A percentile compares a stretch with the other conserved stretches of the same genome.
phyloP scores from a whole-genome alignment of 139 green algal species.

The Coelastrella sp. region DNA sequence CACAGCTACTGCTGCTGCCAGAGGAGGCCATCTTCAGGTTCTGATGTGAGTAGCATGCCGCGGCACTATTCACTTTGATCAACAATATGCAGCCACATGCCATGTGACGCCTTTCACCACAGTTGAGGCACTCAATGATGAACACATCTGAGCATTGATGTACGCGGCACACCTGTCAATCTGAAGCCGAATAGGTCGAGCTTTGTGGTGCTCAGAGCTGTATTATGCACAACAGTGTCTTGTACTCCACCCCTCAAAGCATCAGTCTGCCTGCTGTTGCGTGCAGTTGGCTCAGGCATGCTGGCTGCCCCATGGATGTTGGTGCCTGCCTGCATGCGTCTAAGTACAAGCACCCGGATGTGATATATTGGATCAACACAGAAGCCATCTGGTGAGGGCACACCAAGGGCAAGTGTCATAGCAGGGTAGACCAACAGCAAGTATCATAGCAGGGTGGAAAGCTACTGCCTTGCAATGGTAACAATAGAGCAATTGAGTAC shows the following conservation, averaged over 20 bases:
- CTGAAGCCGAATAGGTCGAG: too few species aligned
- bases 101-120: too few species aligned
- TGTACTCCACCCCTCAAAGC: too few species aligned
- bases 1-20: neutral
- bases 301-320: conserved; percentile 7
- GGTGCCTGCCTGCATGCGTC: conserved; percentile 3
- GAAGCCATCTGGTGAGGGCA: conserved; percentile 2
- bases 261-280: neutral
- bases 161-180: too few species aligned
- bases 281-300: neutral
- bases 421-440: neutral
- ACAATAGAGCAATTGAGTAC: too few species aligned
- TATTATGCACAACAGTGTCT: too few species aligned
- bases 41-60: neutral
- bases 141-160: too few species aligned
- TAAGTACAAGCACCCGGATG: conserved; percentile 10
- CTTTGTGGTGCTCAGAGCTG: too few species aligned
- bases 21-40: neutral
- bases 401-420: neutral
- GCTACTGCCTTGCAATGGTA: too few species aligned
- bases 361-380: conserved; percentile 3
- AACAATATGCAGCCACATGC: neutral
- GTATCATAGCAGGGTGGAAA: neutral
- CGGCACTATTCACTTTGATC: neutral
- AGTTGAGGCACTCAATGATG: too few species aligned